A percentile compares a stretch with the other conserved stretches of the same genome.
phyloP scores from a whole-genome alignment of 306 rosid genomes.

The Cyclanthera cordifolia region DNA sequence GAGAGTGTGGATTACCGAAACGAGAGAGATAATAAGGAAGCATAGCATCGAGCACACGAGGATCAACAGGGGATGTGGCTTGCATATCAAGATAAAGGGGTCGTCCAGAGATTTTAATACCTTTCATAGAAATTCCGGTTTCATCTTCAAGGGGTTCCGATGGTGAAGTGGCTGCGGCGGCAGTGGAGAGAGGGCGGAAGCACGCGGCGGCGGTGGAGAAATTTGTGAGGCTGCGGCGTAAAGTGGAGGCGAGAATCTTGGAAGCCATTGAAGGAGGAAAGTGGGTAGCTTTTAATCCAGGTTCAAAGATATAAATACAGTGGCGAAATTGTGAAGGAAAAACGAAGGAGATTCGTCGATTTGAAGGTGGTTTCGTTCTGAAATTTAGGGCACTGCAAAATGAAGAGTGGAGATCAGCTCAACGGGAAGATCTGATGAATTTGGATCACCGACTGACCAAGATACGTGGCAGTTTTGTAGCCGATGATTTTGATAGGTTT shows the following conservation, averaged over 20 bases:
- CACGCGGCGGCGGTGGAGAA: constrained; percentile 3
- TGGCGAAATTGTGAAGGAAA: background rate
- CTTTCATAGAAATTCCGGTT: constrained; percentile 55
- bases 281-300: background rate
- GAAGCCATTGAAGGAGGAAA: constrained; percentile 36
- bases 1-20: constrained; percentile 82
- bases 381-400: constrained; percentile 6
- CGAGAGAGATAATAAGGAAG: constrained; percentile 56
- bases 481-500: background rate
- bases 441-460: background rate
- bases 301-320: background rate
- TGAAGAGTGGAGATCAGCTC: background rate
- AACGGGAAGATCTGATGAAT: background rate
- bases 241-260: constrained; percentile 39
- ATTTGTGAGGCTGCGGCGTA: constrained; percentile 30
- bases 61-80: constrained; percentile 81
- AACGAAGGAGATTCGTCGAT: no score
- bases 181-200: constrained; percentile 14
- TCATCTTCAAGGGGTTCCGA: constrained; percentile 30
- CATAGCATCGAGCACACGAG: constrained; percentile 92
- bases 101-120: constrained; percentile 61
- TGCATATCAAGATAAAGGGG: constrained; percentile 85
- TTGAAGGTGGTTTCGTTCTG: background rate
- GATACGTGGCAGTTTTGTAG: background rate
- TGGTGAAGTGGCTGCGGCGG: constrained; percentile 22